phyloP scores from a whole-genome alignment of 73 alveolate genomes.

The Symbiodinium pilosum region DNA sequence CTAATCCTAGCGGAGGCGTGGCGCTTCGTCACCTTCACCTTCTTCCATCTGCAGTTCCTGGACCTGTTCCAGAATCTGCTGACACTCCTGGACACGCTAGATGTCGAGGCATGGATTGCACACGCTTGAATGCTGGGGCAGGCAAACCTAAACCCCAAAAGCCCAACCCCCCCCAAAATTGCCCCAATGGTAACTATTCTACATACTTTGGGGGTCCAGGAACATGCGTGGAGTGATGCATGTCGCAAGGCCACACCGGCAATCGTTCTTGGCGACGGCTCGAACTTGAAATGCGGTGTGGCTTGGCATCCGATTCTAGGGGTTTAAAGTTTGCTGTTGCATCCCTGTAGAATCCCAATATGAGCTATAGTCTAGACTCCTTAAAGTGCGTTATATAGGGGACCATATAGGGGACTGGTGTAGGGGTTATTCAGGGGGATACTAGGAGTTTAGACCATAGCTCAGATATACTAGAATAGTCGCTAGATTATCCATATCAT shows the following conservation, averaged over 20 bases:
- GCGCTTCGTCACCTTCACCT: constrained; percentile 93
- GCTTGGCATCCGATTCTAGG: constrained; percentile 8
- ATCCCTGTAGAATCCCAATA: neutral
- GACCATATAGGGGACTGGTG: too few relatives aligned
- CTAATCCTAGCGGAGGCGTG: constrained; percentile 39
- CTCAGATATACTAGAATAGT: too few relatives aligned
- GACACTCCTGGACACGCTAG: constrained; percentile 84
- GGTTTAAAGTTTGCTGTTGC: neutral
- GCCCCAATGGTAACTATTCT: neutral
- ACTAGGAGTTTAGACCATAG: too few relatives aligned
- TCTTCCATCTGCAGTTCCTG: constrained; percentile 74
- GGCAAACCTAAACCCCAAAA: too few relatives aligned
- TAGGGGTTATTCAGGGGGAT: too few relatives aligned
- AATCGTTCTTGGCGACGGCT: constrained; percentile 91
- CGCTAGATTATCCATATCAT: too few relatives aligned
- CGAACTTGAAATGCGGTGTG: constrained; percentile 79
- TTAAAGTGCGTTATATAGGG: too few relatives aligned
- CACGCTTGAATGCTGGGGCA: neutral
- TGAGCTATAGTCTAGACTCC: too few relatives aligned
- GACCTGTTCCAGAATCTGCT: constrained; percentile 86
- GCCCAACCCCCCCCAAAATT: too few relatives aligned
- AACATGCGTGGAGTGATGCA: neutral
- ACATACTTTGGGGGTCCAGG: neutral
- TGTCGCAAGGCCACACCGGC: constrained; percentile 66
- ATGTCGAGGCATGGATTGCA: constrained; percentile 36